Percentiles rank a stretch among this genome's conserved stretches.
Conservation (phyloP, 139 green algal species). For the Ostreobium quekettii region DNA sequence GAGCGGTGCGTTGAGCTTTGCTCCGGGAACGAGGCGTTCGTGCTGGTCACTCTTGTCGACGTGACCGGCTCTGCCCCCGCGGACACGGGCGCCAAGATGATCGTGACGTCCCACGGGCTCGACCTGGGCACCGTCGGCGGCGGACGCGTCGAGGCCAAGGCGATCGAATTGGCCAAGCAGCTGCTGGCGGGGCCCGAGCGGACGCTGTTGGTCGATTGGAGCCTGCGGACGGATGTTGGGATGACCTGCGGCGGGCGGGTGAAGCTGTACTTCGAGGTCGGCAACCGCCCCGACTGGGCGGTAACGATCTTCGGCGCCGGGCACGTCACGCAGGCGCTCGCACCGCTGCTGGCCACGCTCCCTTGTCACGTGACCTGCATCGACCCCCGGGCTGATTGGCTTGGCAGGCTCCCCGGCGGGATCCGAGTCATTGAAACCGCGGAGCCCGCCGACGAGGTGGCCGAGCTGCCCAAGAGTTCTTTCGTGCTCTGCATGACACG, state of each 20-base stretch:
- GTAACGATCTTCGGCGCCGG: not conserved
- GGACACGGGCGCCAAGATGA: not conserved
- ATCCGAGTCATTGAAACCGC: too few species aligned
- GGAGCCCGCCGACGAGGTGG: not conserved
- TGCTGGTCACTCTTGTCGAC: not conserved
- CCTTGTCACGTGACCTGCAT: too few species aligned
- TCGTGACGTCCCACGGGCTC: not conserved
- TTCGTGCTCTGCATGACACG: not conserved
- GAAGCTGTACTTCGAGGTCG: not conserved
- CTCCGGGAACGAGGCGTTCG: not conserved
- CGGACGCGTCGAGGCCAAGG: not conserved
- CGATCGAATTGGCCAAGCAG: not conserved
- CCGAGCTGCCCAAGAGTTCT: not conserved
- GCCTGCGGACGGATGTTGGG: not conserved
- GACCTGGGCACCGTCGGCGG: not conserved
- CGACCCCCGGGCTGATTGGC: too few species aligned
- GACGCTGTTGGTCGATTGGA: not conserved
- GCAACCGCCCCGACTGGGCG: not conserved
- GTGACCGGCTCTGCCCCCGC: not conserved
- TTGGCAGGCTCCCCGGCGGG: too few species aligned
- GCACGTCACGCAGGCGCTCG: not conserved
- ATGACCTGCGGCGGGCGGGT: not conserved
- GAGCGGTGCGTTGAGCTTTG: too few species aligned
- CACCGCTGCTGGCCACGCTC: not conserved
- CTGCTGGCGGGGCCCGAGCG: not conserved